Percentiles rank a stretch among this genome's conserved stretches.
Conservation (phyloP, 2,329 filamentous ascomycete species). For the Trichoderma hamatum region DNA sequence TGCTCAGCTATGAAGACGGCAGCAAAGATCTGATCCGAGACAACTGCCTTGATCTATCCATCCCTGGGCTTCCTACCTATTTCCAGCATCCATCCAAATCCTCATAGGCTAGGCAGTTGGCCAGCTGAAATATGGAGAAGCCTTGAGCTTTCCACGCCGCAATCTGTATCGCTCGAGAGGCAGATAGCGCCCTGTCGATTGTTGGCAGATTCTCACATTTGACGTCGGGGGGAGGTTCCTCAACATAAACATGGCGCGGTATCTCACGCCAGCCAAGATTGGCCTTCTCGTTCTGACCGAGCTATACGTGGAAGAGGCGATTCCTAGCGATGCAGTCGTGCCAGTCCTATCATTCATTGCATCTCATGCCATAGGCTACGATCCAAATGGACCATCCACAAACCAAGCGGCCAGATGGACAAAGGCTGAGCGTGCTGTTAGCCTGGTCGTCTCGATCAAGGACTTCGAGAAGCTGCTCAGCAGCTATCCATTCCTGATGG, state of each 20-base stretch:
- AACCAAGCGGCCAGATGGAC: slow-evolving; percentile 46
- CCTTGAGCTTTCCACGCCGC: background rate
- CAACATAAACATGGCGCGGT: slow-evolving; percentile 66
- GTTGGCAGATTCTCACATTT: background rate
- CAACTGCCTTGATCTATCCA: background rate
- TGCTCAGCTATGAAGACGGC: background rate
- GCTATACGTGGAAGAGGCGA: slow-evolving; percentile 73
- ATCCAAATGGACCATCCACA: slow-evolving; percentile 36
- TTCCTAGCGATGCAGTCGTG: slow-evolving; percentile 71
- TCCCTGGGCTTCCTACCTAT: background rate
- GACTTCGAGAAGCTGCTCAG: slow-evolving; percentile 63
- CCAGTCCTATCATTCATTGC: slow-evolving; percentile 79
- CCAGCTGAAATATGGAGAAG: slow-evolving; percentile 8
- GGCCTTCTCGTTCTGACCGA: slow-evolving; percentile 78
- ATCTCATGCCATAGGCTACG: slow-evolving; percentile 63
- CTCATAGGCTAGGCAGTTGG: background rate
- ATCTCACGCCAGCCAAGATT: slow-evolving; percentile 86
- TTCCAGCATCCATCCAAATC: background rate
- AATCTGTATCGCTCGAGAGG: background rate
- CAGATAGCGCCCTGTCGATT: background rate
- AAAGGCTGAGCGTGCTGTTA: slow-evolving; percentile 54
- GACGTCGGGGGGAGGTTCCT: background rate
- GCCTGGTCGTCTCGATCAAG: slow-evolving; percentile 57
- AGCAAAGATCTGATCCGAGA: background rate
- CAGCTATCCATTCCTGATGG: slow-evolving; percentile 54